These are phyloP conservation scores for Mrakia frigida DNA, from an alignment of 768 basidiomycete species.

Conservation along the genomic window DNA sequence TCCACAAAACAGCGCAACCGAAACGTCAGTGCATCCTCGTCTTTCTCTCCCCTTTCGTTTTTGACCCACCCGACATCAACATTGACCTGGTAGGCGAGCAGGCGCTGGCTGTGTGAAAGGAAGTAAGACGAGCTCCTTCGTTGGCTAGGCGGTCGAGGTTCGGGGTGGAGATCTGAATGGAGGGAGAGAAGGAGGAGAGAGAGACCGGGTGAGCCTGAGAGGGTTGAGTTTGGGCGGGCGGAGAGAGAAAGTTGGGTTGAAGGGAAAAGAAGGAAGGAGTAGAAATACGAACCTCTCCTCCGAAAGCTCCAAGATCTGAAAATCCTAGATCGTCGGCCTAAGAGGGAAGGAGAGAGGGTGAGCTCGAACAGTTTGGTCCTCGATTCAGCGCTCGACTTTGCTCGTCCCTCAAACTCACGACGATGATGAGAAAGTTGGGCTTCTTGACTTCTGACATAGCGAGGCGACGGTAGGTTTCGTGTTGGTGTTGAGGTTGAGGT, in stretches of 20 bases:
- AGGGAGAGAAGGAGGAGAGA: no score
- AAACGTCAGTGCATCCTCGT: neutral
- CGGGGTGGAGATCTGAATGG: constrained; percentile 35
- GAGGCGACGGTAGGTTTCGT: no score
- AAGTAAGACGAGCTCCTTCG: constrained; percentile 35
- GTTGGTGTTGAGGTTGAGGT: no score
- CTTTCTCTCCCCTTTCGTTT: neutral
- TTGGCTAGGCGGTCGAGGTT: constrained; percentile 38
- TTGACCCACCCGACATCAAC: constrained; percentile 1
- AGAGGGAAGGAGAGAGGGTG: neutral
- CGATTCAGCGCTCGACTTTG: no score
- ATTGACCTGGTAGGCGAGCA: constrained; percentile 25
- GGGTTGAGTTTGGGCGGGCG: neutral
- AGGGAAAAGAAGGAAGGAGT: no score
- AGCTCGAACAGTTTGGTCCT: no score
- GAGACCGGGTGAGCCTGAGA: neutral
- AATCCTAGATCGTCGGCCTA: constrained; percentile 38
- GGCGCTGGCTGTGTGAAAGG: constrained; percentile 31
- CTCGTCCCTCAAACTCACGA: constrained; percentile 28
- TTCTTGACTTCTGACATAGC: neutral
- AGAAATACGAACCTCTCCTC: constrained; percentile 32
- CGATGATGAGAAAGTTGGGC: constrained; percentile 37
- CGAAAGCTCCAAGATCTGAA: constrained; percentile 36
- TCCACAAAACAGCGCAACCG: neutral
- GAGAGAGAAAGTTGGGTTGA: no score